phyloP scores from a whole-genome alignment of 2,329 filamentous ascomycete species.

The Colletotrichum musicola region DNA sequence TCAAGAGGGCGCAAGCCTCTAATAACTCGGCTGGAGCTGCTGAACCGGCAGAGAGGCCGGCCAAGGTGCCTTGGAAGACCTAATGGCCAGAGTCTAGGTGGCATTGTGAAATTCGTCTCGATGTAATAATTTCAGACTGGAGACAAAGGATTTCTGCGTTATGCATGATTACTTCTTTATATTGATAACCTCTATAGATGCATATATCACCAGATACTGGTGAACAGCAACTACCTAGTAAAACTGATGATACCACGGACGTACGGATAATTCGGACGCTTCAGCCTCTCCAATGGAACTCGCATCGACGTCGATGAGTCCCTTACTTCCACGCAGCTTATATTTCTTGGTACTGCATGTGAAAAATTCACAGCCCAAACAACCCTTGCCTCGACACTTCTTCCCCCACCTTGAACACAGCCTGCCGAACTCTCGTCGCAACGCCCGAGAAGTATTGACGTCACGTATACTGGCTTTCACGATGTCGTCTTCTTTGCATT shows the following conservation, averaged over 20 bases:
- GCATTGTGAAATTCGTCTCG: conserved; percentile 9
- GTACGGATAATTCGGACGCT: not conserved
- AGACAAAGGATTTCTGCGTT: conserved; percentile 7
- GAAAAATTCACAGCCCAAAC: not conserved
- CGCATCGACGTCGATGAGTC: too few species aligned
- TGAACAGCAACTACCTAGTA: not conserved
- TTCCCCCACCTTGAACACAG: not conserved
- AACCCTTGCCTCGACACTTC: not conserved
- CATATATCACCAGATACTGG: not conserved
- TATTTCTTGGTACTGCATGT: too few species aligned
- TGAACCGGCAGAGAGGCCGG: conserved; percentile 11
- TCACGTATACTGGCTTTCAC: too few species aligned
- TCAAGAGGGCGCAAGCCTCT: conserved; percentile 3
- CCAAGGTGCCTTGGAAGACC: conserved; percentile 5
- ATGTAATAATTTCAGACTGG: not conserved
- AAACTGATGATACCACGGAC: not conserved
- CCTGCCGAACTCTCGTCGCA: not conserved
- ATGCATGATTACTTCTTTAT: not conserved
- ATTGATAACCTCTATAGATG: not conserved
- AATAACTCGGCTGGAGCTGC: conserved; percentile 22
- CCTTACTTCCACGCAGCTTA: too few species aligned
- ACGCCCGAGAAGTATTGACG: too few species aligned
- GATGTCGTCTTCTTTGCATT: not conserved
- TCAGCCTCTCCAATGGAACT: not conserved
- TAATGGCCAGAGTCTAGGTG: conserved; percentile 24